These are phyloP conservation scores for Trametes pubescens DNA, from an alignment of 1,284 basidiomycete species.

Conservation along the genomic window DNA sequence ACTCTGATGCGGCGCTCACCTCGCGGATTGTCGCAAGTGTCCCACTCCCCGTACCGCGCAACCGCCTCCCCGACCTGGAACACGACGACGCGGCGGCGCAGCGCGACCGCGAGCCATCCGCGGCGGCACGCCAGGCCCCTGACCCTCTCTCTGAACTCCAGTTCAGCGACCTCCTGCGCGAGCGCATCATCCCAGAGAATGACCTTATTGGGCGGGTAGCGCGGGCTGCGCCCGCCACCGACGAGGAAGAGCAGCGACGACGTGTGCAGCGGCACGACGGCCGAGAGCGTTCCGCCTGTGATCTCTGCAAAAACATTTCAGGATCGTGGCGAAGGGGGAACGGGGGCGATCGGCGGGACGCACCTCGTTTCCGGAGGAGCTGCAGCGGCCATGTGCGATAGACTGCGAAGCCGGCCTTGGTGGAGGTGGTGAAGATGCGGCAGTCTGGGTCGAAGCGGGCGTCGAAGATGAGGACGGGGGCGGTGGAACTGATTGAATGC, in stretches of 20 bases:
- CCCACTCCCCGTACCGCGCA: slow-evolving; percentile 81
- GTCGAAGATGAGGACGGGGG: slow-evolving; percentile 79
- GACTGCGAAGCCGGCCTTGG: slow-evolving; percentile 86
- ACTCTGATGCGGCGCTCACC: slow-evolving; percentile 57
- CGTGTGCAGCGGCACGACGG: slow-evolving; percentile 82
- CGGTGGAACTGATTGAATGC: slow-evolving; percentile 84
- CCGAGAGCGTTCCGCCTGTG: slow-evolving; percentile 80
- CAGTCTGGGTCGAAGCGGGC: slow-evolving; percentile 81
- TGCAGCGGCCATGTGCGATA: slow-evolving; percentile 84
- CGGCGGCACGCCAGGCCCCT: slow-evolving; percentile 82
- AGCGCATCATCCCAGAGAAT: slow-evolving; percentile 88
- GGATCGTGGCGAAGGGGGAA: slow-evolving; percentile 12
- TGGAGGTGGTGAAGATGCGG: slow-evolving; percentile 84
- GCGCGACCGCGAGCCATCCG: slow-evolving; percentile 85
- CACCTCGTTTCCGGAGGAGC: slow-evolving; percentile 84
- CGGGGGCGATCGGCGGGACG: slow-evolving; percentile 29
- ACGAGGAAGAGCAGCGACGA: slow-evolving; percentile 90
- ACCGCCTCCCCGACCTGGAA: slow-evolving; percentile 76
- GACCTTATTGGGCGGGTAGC: slow-evolving; percentile 95
- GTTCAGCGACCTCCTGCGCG: slow-evolving; percentile 82
- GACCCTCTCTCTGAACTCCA: slow-evolving; percentile 92
- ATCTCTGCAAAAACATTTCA: slow-evolving; percentile 57
- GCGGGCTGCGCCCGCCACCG: slow-evolving; percentile 89
- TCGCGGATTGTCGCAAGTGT: slow-evolving; percentile 88
- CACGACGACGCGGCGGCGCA: slow-evolving; percentile 80